Base-by-base conservation (phyloP, 2,329 filamentous ascomycete genomes). In the Parafenestella ontariensis region DNA sequence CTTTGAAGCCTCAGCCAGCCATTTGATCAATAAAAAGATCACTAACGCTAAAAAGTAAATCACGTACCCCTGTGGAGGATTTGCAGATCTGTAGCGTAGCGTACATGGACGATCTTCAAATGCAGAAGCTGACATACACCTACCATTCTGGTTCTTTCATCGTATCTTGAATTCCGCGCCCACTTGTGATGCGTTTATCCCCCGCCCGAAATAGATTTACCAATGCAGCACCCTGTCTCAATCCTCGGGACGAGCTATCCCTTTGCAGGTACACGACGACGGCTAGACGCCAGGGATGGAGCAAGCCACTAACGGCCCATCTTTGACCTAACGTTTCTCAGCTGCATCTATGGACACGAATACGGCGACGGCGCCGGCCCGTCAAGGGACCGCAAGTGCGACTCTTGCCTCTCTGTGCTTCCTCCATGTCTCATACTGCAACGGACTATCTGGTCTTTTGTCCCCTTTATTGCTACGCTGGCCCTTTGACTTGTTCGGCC, bases 381-480 rank as follows among this genome's bases (percentile, higher is more conserved):
- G 17, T 34, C 49, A 43, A 37, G 46, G 56, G 46, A 51, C 40
- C 40, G 50, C 50, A 48, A 29, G 44, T 42, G 26, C 36, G 18
- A 46, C 46, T 20, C 31, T 40, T 18, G 34, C 46, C 40, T 45
- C 21, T 24, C 37, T 48, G 56, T 50, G 46, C 43, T 21, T 21
- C 18, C 45, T 41, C 41, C 29, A 46, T 49, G 31, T 52, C 29
- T 37, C 11, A 8, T 6, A 18, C 15, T 20, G 34, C 34, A 18
- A 23, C 37, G 20, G 43, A 42, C 18, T 39, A 41, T 23, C 28
- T 52, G 28, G 37, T 36, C 40, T 43, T 52, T 48, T 52, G 17
- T 23, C 34, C 20, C 5, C 9, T n/a, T 31, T 28, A 37, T 20
- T 20, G 11, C 15, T n/a, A 42, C 20, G 8, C 40, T 42, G 40